phyloP scores from a whole-genome alignment of 352 stramenopile species.

The Globisporangium cylindrosporum region DNA sequence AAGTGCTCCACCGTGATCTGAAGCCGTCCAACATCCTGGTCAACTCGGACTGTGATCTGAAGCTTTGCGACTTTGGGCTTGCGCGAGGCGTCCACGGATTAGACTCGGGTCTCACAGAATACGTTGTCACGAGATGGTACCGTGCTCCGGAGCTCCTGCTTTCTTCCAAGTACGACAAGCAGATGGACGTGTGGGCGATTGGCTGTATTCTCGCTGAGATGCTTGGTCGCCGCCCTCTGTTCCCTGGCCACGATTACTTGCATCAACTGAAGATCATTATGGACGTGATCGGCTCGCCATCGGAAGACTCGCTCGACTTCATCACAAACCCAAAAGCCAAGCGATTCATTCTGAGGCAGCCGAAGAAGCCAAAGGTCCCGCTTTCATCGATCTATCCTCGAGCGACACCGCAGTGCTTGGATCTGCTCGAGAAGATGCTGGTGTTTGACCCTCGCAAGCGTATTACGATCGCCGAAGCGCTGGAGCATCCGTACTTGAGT shows the following conservation, averaged over 20 bases:
- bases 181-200: conserved; percentile 88
- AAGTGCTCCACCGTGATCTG: conserved; percentile 75
- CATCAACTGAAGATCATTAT: conserved; percentile 91
- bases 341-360: conserved; percentile 84
- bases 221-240: conserved; percentile 79
- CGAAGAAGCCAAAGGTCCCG: conserved; percentile 82
- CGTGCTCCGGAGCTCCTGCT: conserved; percentile 90
- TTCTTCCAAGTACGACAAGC: conserved; percentile 88
- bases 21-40: conserved; percentile 82
- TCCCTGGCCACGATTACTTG: conserved; percentile 84
- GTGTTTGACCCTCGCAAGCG: conserved; percentile 90
- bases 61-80: conserved; percentile 79
- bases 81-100: conserved; percentile 70
- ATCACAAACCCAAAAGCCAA: conserved; percentile 90
- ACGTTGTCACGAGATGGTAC: conserved; percentile 92
- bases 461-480: conserved; percentile 75
- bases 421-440: conserved; percentile 93
- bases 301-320: conserved; percentile 80
- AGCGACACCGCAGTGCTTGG: conserved; percentile 75
- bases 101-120: conserved; percentile 85
- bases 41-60: conserved; percentile 80
- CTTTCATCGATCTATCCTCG: conserved; percentile 85
- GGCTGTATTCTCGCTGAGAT: conserved; percentile 87
- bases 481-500: conserved; percentile 79
- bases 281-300: conserved; percentile 81